Conservation (phyloP, 441 rosid genomes). For the Capsella rubella region DNA sequence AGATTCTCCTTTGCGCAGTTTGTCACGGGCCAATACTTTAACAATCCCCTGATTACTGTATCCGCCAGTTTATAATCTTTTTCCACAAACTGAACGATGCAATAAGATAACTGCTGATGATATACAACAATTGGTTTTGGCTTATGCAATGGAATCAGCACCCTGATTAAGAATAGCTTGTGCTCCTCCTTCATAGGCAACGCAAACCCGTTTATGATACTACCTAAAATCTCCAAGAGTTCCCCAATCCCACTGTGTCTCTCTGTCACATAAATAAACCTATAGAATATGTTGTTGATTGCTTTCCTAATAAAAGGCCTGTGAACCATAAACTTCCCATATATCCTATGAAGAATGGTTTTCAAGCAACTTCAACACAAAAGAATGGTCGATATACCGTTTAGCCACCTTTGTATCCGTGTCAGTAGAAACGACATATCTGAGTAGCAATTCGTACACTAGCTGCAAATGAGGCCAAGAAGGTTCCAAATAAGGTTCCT, state of each 20-base stretch:
- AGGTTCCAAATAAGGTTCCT: constrained; percentile 84
- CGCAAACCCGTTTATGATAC: constrained; percentile 95
- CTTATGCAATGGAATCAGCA: constrained; percentile 92
- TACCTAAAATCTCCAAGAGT: constrained; percentile 91
- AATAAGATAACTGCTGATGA: constrained; percentile 93
- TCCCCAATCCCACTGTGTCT: constrained; percentile 90
- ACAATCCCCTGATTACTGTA: constrained; percentile 86
- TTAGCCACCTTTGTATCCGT: constrained; percentile 82
- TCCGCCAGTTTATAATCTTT: constrained; percentile 93
- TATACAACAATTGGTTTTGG: constrained; percentile 76
- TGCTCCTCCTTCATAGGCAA: constrained; percentile 98
- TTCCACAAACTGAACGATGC: constrained; percentile 85
- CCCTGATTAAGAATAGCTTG: constrained; percentile 84
- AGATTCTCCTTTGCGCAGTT: constrained; percentile 96
- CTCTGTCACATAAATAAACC: constrained; percentile 89
- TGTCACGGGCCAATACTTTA: constrained; percentile 94
- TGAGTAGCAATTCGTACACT: constrained; percentile 74
- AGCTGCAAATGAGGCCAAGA: constrained; percentile 95
- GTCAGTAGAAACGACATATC: constrained; percentile 75
- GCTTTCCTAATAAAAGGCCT: constrained; percentile 94
- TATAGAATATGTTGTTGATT: constrained; percentile 81
- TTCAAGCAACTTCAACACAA: constrained; percentile 86
- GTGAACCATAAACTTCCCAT: constrained; percentile 86
- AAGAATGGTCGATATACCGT: constrained; percentile 88
- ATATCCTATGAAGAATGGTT: constrained; percentile 86